phyloP scores from a whole-genome alignment of 164 flowering plant species.

The Paratinospora sagittata region DNA sequence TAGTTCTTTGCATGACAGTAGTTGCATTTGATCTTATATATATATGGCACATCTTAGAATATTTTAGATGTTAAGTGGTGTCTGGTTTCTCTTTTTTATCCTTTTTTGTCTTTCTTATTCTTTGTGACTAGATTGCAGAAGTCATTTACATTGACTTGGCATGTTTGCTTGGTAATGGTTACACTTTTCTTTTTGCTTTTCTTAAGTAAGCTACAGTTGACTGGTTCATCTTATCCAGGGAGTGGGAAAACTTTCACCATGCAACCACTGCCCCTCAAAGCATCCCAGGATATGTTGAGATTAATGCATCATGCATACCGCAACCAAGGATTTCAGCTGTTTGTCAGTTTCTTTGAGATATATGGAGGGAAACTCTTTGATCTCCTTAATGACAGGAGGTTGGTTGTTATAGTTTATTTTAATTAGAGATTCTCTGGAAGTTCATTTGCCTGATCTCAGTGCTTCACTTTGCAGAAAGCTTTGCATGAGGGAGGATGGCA shows the following conservation, averaged over 20 bases:
- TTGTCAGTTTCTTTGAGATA: slow-evolving; percentile 91
- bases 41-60: neutral
- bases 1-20: neutral
- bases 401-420: slow-evolving; percentile 18
- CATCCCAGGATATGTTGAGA: slow-evolving; percentile 72
- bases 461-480: slow-evolving; percentile 48
- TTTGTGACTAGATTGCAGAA: too few species aligned
- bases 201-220: slow-evolving; percentile 2
- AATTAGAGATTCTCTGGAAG: neutral
- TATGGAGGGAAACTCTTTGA: slow-evolving; percentile 94
- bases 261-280: slow-evolving; percentile 89
- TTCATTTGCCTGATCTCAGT: slow-evolving; percentile 5
- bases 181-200: neutral
- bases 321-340: slow-evolving; percentile 80
- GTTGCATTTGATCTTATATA: too few species aligned
- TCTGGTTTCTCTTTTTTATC: neutral
- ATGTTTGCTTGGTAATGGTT: neutral
- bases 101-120: neutral
- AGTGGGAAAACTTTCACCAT: slow-evolving; percentile 95
- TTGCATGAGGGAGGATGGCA: slow-evolving; percentile 98
- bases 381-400: slow-evolving; percentile 89
- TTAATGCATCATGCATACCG: slow-evolving; percentile 65
- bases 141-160: neutral
- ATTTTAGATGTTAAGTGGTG: neutral
- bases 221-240: slow-evolving; percentile 39